Evolutionary conservation across 2,329 filamentous ascomycete species (phyloP).

Genomic region (Colletotrichum tofieldiae): DNA sequence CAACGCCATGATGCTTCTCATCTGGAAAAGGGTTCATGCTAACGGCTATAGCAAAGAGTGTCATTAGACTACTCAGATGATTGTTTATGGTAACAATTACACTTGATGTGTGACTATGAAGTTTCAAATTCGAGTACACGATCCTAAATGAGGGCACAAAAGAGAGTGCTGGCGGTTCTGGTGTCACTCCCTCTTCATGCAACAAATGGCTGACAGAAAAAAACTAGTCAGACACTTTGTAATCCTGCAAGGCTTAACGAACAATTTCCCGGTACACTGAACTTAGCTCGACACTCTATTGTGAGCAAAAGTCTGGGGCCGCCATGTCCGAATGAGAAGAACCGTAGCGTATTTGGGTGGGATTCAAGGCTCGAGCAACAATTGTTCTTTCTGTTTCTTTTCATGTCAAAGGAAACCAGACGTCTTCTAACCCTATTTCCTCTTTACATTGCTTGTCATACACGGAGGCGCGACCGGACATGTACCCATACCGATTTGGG

Average conservation of each 20-base stretch:
- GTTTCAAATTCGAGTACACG: not conserved
- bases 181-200: not conserved
- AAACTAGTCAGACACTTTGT: not conserved
- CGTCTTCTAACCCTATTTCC: too few relatives aligned
- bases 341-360: not conserved
- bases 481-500: not conserved
- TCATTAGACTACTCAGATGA: too few relatives aligned
- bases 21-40: not conserved
- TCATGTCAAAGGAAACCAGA: not conserved
- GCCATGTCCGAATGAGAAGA: not conserved
- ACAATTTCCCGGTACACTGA: not conserved
- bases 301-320: too few relatives aligned
- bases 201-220: not conserved
- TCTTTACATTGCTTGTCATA: not conserved
- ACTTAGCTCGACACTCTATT: not conserved
- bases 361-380: not conserved
- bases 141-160: not conserved
- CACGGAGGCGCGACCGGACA: not conserved
- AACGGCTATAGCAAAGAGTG: not conserved
- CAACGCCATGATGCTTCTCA: not conserved
- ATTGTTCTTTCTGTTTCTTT: not conserved
- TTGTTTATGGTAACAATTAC: not conserved
- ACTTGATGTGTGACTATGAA: not conserved
- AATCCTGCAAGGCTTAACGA: not conserved
- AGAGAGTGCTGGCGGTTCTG: not conserved